Conservation (phyloP, 2,329 filamentous ascomycete species). For the Graphilbum sp. region DNA sequence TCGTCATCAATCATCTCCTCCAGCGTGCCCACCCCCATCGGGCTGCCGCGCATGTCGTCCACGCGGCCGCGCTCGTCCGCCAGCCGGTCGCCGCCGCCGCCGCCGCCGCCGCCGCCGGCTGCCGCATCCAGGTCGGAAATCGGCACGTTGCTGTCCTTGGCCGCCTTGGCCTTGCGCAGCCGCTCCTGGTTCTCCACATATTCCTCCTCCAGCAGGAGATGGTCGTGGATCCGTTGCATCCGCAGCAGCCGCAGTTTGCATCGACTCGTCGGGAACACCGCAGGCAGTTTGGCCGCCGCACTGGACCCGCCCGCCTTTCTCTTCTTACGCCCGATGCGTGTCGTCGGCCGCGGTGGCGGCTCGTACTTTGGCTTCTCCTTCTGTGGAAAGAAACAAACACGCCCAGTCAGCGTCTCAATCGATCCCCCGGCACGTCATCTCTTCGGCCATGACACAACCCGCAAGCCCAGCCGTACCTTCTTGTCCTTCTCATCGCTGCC, state of each 20-base stretch:
- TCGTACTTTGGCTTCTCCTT: conserved; percentile 99
- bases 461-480: conserved; percentile 45
- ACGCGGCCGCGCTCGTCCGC: conserved; percentile 90
- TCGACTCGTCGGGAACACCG: conserved; percentile 86
- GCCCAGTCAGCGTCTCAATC: background rate
- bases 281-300: conserved; percentile 85
- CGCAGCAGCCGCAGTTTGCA: conserved; percentile 94
- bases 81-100: conserved; percentile 51
- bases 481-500: conserved; percentile 81
- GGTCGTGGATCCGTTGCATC: conserved; percentile 98
- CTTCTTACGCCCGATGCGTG: conserved; percentile 96
- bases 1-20: conserved; percentile 99
- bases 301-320: conserved; percentile 87
- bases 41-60: conserved; percentile 95
- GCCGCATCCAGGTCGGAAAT: conserved; percentile 52
- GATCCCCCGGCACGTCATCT: background rate
- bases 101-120: too few species aligned
- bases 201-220: conserved; percentile 90
- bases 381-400: conserved; percentile 27
- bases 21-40: conserved; percentile 94
- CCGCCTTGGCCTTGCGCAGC: conserved; percentile 77
- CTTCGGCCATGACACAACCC: background rate
- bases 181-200: conserved; percentile 99
- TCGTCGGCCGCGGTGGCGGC: conserved; percentile 90
- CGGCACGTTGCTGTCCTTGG: conserved; percentile 50